Conservation (phyloP, 257 asterid genomes). For the Cordia subcordata region DNA sequence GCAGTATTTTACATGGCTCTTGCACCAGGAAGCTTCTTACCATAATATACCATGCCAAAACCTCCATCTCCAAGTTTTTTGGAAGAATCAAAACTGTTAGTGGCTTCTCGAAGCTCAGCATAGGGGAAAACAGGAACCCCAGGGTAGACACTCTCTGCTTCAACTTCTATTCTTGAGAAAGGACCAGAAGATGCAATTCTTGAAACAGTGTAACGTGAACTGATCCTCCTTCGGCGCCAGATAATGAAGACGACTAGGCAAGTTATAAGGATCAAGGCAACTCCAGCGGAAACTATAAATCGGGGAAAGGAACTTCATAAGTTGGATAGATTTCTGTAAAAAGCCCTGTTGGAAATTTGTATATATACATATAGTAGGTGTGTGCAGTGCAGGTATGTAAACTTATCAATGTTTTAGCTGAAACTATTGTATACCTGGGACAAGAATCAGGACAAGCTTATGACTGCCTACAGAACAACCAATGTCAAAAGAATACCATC, state of each 20-base stretch:
- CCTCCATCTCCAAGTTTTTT: slow-evolving; percentile 81
- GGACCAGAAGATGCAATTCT: slow-evolving; percentile 35
- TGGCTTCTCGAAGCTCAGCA: slow-evolving; percentile 53
- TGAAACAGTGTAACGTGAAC: slow-evolving; percentile 18
- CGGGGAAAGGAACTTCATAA: slow-evolving; percentile 7
- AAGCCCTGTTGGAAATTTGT: no score
- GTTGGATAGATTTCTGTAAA: neutral
- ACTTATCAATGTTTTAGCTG: neutral
- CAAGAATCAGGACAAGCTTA: neutral
- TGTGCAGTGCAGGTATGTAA: no score
- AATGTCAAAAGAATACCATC: no score
- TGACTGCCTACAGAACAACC: neutral
- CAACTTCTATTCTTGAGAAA: slow-evolving; percentile 35
- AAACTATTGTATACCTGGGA: neutral
- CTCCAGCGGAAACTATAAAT: slow-evolving; percentile 33
- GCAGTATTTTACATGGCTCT: neutral
- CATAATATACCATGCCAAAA: slow-evolving; percentile 70
- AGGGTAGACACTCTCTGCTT: slow-evolving; percentile 35
- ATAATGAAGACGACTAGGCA: slow-evolving; percentile 6
- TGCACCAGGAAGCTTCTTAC: slow-evolving; percentile 33
- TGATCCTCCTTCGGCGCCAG: slow-evolving; percentile 24
- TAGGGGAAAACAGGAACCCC: slow-evolving; percentile 65
- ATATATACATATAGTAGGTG: no score
- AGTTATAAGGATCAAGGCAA: slow-evolving; percentile 18
- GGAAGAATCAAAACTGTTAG: slow-evolving; percentile 47